Conservation (phyloP, 176 grass and related monocot species). For the Oryza coarctata region DNA sequence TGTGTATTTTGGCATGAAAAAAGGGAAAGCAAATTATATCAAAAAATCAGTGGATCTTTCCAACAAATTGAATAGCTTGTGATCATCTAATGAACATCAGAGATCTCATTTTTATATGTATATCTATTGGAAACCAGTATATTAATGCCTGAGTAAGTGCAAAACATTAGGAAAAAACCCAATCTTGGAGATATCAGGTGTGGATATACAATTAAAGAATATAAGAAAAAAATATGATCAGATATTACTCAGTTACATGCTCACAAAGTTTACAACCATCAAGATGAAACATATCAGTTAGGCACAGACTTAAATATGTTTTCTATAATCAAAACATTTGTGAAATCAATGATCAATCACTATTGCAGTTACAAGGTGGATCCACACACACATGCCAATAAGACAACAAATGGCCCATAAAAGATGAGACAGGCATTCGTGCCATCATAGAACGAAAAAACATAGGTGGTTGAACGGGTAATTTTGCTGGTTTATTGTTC, state of each 20-base stretch:
- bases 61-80: not conserved
- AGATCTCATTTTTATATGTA: not conserved
- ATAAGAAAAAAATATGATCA: not conserved
- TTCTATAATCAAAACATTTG: not conserved
- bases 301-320: not conserved
- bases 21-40: slow-evolving; percentile 4
- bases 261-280: not conserved
- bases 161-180: not conserved
- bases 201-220: not conserved
- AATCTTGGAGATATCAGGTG: not conserved
- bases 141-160: not conserved
- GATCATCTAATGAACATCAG: not conserved
- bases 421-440: not conserved
- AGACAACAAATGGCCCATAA: not conserved
- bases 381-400: not conserved
- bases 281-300: not conserved
- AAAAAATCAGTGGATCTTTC: not conserved
- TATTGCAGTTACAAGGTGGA: not conserved
- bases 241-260: not conserved
- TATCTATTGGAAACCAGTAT: not conserved
- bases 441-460: not conserved
- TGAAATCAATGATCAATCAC: not conserved
- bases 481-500: not conserved
- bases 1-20: not conserved
- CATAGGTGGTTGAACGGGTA: not conserved